Base-by-base conservation (phyloP, 106 monocot species). In the Amphibolis antarctica region DNA sequence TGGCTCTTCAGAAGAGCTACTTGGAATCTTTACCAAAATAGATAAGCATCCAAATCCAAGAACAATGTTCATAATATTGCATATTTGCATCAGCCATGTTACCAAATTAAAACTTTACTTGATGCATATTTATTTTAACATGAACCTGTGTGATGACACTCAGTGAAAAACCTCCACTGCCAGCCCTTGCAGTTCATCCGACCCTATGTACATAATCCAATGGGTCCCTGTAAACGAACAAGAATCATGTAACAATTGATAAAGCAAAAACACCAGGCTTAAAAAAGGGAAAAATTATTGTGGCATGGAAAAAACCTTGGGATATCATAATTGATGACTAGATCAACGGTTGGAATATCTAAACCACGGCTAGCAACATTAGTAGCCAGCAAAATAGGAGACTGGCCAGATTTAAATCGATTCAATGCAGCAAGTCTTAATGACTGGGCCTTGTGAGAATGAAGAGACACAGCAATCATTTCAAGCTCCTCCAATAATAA, bases 331-430 rank as follows among this genome's bases (percentile, higher is more conserved):
- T 98, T 98, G 52, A 98, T 78, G 18, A 98, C 90, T 52, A 98
- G 87, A 78, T 91, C 90, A 59, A 98, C 96, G 23, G 86, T 90
- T 73, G 82, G 96, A 73, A 98, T 91, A 73, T 98, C 96, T 65
- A 98, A 80, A 63, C 96, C 96, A 53, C 96, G 81, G 28, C 90
- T 85, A 46, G 84, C 96, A 11, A 98, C 84, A 82, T 98, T 90
- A 72, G 96, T 98, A 13, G 96, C 82, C 68, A 98, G 62, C 58
- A 98, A 63, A 68, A 91, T 64, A 75, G 86, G 74, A 70, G 80
- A 73, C 44, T 70, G 78, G 20, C 82, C 80, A 36, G 90, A 98
- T 77, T 91, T 98, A 69, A 98, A 98, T 63, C 76, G 75, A 71
- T 63, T 78, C 51, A 98, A 43, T 54, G 96, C 83, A 48, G 80